Conservation (phyloP, 1,284 basidiomycete genomes). For the Prillingera fragicola region DNA sequence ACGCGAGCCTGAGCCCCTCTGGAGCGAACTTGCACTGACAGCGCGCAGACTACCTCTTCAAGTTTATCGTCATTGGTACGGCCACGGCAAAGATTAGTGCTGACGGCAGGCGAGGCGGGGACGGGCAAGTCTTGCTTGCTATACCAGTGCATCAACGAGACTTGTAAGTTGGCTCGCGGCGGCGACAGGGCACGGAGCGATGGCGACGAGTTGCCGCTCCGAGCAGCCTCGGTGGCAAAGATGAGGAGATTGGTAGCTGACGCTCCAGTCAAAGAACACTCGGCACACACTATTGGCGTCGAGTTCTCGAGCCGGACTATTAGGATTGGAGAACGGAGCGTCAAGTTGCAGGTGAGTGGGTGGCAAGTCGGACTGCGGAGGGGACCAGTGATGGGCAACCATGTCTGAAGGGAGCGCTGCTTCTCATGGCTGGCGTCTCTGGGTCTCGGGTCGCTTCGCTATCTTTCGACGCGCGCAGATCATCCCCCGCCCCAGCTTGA, state of each 20-base stretch:
- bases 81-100: too few relatives aligned
- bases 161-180: slow-evolving; percentile 59
- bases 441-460: slow-evolving; percentile 6
- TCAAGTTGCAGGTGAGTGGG: slow-evolving; percentile 77
- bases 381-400: too few relatives aligned
- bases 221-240: too few relatives aligned
- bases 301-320: slow-evolving; percentile 88
- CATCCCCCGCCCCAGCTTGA: not conserved
- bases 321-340: slow-evolving; percentile 81
- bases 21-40: too few relatives aligned
- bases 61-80: slow-evolving; percentile 90
- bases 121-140: slow-evolving; percentile 94
- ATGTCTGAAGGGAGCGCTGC: not conserved
- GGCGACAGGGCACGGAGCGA: not conserved
- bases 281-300: slow-evolving; percentile 95
- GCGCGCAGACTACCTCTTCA: slow-evolving; percentile 91
- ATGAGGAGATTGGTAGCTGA: not conserved
- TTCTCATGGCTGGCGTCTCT: slow-evolving; percentile 3
- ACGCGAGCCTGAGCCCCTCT: not conserved
- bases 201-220: too few relatives aligned
- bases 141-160: slow-evolving; percentile 91
- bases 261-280: slow-evolving; percentile 83
- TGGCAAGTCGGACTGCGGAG: slow-evolving; percentile 7
- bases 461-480: not conserved
- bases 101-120: slow-evolving; percentile 88